Base-by-base conservation (phyloP, 2,329 filamentous ascomycete genomes). In the Daldinia eschscholtzii region DNA sequence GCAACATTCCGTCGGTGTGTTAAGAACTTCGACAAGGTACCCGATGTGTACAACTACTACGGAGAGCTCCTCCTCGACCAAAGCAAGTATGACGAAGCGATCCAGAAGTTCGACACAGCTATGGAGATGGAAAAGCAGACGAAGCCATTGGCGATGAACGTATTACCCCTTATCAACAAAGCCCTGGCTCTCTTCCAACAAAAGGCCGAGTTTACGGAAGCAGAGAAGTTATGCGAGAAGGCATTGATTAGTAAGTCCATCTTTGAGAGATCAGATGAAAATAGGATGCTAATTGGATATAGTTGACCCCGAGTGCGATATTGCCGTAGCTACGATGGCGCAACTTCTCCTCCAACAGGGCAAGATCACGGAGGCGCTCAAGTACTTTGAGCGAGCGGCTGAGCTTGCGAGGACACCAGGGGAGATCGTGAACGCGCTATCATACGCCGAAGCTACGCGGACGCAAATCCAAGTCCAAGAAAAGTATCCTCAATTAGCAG, bases 31-130 rank as follows among this genome's bases (percentile, higher is more conserved):
- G 92, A 94, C 78, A 93, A 95, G 79, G 93, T 97, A 10, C 94
- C 95, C 5, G 96, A 99, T 79, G 96, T 98, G 44, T 99, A 98
- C 87, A 99, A 99, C 87, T 99, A 99, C 88, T 98, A 97, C 78
- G 96, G 96, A 77, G 96, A 99, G 84, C 88, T 99, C 64, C 87
- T 99, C 65, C 90, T 99, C 61, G 96, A 99, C 85, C 96, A 98
- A 85, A 91, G 93, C 82, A 97, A 98, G 82, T 98, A 91, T 83
- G 86, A 93, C 66, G 95, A 99, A 80, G 96, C 96, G 28, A 94
- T 99, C 71, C 93, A 97, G 84, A 97, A 98, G 83, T 99, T 99
- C 77, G 96, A 99, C 80, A 96, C 91, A 28, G 96, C 96, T n/a
- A 94, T 98, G 73, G 94, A 98, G 79, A 95, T 98, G 91, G 96